Percentiles rank a stretch among this genome's conserved stretches.
Evolutionary conservation across 1,284 basidiomycete species (phyloP).

Genomic region (Cerioporus squamosus): DNA sequence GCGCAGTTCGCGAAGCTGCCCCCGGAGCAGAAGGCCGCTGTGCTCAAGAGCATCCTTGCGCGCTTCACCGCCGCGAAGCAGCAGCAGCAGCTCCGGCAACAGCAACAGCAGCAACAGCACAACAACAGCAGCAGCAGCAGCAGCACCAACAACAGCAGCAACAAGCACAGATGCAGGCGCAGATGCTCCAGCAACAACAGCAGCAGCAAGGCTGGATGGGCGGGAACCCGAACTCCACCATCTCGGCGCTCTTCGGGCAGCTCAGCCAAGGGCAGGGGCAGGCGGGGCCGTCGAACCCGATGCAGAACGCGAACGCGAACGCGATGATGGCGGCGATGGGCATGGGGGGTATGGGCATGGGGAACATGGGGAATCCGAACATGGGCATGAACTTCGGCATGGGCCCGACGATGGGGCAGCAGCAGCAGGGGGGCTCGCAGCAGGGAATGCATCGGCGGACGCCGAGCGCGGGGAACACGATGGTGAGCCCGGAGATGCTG

Average conservation of each 20-base stretch:
- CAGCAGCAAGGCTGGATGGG: neutral
- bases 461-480: slow-evolving; percentile 23
- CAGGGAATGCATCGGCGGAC: slow-evolving; percentile 28
- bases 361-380: slow-evolving; percentile 6
- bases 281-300: slow-evolving; percentile 6
- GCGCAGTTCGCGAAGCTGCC: neutral
- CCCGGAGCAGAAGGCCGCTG: neutral
- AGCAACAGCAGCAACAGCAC: slow-evolving; percentile 18
- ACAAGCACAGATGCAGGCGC: slow-evolving; percentile 26
- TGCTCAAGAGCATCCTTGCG: neutral
- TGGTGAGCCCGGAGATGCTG: slow-evolving; percentile 53
- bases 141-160: slow-evolving; percentile 32
- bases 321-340: neutral
- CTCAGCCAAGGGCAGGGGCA: neutral
- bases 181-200: neutral
- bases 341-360: neutral
- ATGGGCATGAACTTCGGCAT: slow-evolving; percentile 16
- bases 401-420: slow-evolving; percentile 19
- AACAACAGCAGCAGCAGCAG: slow-evolving; percentile 17
- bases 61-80: no score
- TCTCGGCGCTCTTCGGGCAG: slow-evolving; percentile 11
- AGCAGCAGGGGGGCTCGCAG: slow-evolving; percentile 3
- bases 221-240: slow-evolving; percentile 2
- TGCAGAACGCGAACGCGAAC: neutral
- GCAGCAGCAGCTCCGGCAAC: slow-evolving; percentile 6